Percentiles rank a stretch among this genome's conserved stretches.
Conservation (phyloP, 306 rosid species). For the Calophaca sinica region DNA sequence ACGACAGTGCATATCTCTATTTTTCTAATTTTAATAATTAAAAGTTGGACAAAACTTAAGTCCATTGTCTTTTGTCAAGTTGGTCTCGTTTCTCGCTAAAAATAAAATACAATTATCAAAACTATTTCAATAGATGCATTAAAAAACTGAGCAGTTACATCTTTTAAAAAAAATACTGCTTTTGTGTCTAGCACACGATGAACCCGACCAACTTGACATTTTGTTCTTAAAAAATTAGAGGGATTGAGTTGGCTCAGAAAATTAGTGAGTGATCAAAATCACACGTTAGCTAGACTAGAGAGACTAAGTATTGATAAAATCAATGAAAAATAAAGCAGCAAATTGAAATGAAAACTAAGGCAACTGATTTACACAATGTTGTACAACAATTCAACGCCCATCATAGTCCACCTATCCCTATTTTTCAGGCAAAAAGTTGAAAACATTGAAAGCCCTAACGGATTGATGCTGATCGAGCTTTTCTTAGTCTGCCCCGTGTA, state of each 20-base stretch:
- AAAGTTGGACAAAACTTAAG: too few relatives aligned
- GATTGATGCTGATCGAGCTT: constrained; percentile 43
- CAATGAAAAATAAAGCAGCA: constrained; percentile 36
- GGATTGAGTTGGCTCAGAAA: background rate
- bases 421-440: constrained; percentile 37
- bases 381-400: constrained; percentile 50
- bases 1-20: too few relatives aligned
- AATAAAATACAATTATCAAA: too few relatives aligned
- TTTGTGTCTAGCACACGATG: too few relatives aligned
- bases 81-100: too few relatives aligned
- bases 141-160: too few relatives aligned
- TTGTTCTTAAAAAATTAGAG: background rate
- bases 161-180: too few relatives aligned
- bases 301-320: background rate
- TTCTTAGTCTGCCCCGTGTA: constrained; percentile 52
- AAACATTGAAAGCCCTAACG: constrained; percentile 33
- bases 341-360: constrained; percentile 46
- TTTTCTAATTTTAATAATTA: too few relatives aligned
- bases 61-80: too few relatives aligned
- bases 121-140: too few relatives aligned
- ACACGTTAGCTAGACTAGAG: background rate
- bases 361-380: constrained; percentile 61
- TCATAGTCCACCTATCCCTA: constrained; percentile 43
- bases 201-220: too few relatives aligned
- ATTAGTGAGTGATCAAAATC: background rate